Percentiles rank a stretch among this genome's conserved stretches.
Conservation (phyloP, 495 filamentous ascomycete species). For the Trichoderma gamsii region DNA sequence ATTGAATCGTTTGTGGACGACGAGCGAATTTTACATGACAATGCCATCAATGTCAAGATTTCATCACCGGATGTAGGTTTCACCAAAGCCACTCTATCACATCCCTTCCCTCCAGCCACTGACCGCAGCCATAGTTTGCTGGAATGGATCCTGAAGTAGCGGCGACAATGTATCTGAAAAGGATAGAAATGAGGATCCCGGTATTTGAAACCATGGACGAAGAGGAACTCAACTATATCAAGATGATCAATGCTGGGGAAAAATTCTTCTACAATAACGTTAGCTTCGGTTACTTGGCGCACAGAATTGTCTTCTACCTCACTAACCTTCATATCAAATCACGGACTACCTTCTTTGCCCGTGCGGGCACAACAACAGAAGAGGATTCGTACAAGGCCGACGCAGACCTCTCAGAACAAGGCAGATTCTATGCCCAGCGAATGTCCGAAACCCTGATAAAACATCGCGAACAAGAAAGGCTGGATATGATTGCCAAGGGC, state of each 20-base stretch:
- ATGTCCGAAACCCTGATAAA: slow-evolving; percentile 76
- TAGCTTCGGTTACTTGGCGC: slow-evolving; percentile 88
- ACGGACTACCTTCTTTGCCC: slow-evolving; percentile 86
- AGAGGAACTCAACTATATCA: slow-evolving; percentile 88
- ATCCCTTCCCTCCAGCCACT: slow-evolving; percentile 21
- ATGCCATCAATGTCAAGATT: slow-evolving; percentile 95
- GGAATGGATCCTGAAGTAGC: slow-evolving; percentile 90
- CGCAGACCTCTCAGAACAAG: slow-evolving; percentile 73
- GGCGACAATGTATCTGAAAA: slow-evolving; percentile 79
- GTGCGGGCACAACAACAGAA: slow-evolving; percentile 61
- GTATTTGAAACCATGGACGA: slow-evolving; percentile 97
- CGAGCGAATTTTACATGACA: slow-evolving; percentile 89
- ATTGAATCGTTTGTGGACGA: slow-evolving; percentile 95
- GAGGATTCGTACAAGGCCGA: slow-evolving; percentile 85
- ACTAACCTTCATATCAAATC: slow-evolving; percentile 96
- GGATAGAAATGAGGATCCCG: slow-evolving; percentile 87
- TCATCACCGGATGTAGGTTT: slow-evolving; percentile 82
- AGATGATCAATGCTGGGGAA: slow-evolving; percentile 99
- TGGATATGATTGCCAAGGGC: slow-evolving; percentile 59
- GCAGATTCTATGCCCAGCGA: slow-evolving; percentile 75
- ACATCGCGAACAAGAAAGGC: slow-evolving; percentile 76
- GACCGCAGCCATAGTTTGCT: slow-evolving; percentile 53
- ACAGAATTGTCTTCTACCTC: slow-evolving; percentile 95
- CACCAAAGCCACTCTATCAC: not conserved
- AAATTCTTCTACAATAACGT: slow-evolving; percentile 88